Base-by-base conservation (phyloP, 352 stramenopile species). In the Pythium sp. region DNA sequence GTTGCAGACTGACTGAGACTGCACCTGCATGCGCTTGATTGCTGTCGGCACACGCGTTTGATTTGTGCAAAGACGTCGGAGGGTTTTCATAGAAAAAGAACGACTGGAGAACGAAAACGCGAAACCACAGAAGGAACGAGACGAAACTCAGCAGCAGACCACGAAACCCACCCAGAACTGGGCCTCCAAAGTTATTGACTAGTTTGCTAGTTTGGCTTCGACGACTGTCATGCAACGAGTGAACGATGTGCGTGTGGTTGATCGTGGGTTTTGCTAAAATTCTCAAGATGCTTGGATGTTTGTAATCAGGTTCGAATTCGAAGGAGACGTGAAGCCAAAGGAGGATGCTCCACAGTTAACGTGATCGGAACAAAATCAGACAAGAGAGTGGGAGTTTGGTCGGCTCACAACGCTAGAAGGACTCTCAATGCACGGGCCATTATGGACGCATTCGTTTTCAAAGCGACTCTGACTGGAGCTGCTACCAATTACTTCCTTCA, bases 21-120 rank as follows among this genome's bases (percentile, higher is more conserved):
- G 28, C 28, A 4, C 28, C 28, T 55, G 20, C 11, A n/a, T 57
- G 49, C 47, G 18, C 47, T 54, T 26, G 54, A 58, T 30, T 54
- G 47, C 38, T n/a, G 38, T 47, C 38, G 38, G 5, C n/a, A n/a
- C 38, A 4, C 38, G 47, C 15, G 46, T 12, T 58, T 58, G 53
- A 9, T 36, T 30, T 58, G 26, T 59, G 26, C 53, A 36, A 58
- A 38, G 26, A 12, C 26, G 14, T 20, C 2, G 54, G 54, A 18
- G 54, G 54, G 54, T n/a, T 30, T 59, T 43, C 54, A 43, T 43
- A n/a, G 54, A 28, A 59, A 59, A 59, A 24, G 54, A 59, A 59
- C 7, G 54, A 58, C 53, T 58, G 53, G 26, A 58, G 26, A 38
- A 38, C 26, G 15, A 38, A 38, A 41, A 41, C 0, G 34, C 9